Evolutionary conservation across 495 filamentous ascomycete genomes (phyloP).

Genomic region (Hypoxylon cercidicola): DNA sequence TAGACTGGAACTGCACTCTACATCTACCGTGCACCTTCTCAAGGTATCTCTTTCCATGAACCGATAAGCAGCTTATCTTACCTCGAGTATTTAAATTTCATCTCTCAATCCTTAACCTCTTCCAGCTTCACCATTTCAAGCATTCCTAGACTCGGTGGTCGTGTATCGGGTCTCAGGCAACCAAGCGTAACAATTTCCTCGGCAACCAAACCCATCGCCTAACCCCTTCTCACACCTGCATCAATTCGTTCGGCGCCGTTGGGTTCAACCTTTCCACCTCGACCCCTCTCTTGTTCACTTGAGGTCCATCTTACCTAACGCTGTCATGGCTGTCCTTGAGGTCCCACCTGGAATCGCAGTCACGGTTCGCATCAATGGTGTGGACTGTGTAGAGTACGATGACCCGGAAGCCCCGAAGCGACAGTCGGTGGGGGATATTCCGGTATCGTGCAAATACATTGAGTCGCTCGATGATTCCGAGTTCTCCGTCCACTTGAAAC

Average conservation of each 20-base stretch:
- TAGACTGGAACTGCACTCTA: no score
- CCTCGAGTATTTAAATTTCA: no score
- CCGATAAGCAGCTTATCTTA: no score
- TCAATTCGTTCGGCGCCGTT: not conserved
- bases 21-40: no score
- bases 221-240: no score
- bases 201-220: no score
- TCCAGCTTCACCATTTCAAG: no score
- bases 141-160: no score
- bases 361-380: constrained; percentile 30
- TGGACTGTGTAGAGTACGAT: constrained; percentile 37
- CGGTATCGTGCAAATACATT: constrained; percentile 42
- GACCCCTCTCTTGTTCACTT: not conserved
- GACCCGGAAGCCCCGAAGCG: constrained; percentile 32
- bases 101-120: no score
- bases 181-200: no score
- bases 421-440: not conserved
- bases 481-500: constrained; percentile 29
- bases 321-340: constrained; percentile 46
- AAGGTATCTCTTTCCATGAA: no score
- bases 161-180: no score
- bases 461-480: constrained; percentile 44
- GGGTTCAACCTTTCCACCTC: not conserved
- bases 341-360: constrained; percentile 40
- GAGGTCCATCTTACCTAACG: not conserved